Percentiles rank a stretch among this genome's conserved stretches.
These are phyloP conservation scores for Malus sylvestris DNA, from an alignment of 306 rosid genomes.

Conservation along the genomic window DNA sequence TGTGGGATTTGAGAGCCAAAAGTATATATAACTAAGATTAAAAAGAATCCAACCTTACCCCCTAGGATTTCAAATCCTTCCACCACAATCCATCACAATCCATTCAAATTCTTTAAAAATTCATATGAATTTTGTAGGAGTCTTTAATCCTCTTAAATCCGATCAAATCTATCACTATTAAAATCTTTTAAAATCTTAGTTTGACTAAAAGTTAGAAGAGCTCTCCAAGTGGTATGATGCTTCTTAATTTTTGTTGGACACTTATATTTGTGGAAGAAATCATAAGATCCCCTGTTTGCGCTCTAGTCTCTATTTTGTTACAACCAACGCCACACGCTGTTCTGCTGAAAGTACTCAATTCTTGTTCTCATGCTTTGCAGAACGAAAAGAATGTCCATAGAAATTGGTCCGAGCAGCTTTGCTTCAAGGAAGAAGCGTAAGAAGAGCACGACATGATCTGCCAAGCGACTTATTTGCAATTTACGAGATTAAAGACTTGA, in stretches of 20 bases:
- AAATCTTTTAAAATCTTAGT: too few relatives aligned
- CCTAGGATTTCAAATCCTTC: too few relatives aligned
- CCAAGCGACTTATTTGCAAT: not conserved
- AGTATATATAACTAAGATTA: too few relatives aligned
- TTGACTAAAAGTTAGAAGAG: conserved; percentile 47
- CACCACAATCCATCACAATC: too few relatives aligned
- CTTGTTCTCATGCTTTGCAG: conserved; percentile 31
- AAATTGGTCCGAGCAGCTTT: conserved; percentile 81
- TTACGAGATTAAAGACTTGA: not conserved
- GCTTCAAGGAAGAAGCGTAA: conserved; percentile 84
- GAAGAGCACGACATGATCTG: conserved; percentile 28
- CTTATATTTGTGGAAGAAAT: not conserved
- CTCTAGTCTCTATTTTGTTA: not conserved
- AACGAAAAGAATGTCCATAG: conserved; percentile 75
- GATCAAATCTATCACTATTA: too few relatives aligned
- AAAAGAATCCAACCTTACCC: too few relatives aligned
- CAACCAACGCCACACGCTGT: not conserved
- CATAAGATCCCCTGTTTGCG: not conserved
- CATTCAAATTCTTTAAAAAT: too few relatives aligned
- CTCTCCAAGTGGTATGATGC: conserved; percentile 44
- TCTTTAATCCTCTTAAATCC: too few relatives aligned
- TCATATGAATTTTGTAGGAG: too few relatives aligned
- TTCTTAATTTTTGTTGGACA: not conserved
- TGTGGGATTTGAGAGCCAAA: too few relatives aligned
- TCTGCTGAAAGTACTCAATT: not conserved